Percentiles rank a stretch among this genome's conserved stretches.
Evolutionary conservation across 805 yeast species (phyloP).

Genomic region (Tetrapisispora arboricola): DNA sequence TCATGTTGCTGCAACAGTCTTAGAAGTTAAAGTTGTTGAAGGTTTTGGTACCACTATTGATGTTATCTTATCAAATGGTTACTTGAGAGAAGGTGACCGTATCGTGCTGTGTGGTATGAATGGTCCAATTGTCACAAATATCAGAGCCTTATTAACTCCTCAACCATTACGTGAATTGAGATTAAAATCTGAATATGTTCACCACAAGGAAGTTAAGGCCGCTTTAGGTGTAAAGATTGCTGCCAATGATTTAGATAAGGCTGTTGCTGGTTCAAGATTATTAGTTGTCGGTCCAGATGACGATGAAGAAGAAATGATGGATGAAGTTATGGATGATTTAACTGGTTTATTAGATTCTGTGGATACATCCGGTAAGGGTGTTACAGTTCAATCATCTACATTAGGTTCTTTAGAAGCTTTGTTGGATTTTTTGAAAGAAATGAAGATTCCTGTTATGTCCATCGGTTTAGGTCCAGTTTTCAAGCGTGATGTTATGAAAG

Average conservation of each 20-base stretch:
- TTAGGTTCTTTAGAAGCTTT: conserved; percentile 96
- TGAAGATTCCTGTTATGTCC: conserved; percentile 99
- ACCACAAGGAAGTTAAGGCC: conserved; percentile 96
- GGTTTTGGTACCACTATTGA: conserved; percentile 98
- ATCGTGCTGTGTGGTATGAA: conserved; percentile 94
- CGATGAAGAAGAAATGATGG: conserved; percentile 95
- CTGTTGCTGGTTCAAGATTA: conserved; percentile 97
- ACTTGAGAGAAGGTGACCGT: conserved; percentile 88
- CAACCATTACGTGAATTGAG: conserved; percentile 96
- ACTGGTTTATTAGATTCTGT: conserved; percentile 91
- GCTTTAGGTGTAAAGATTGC: conserved; percentile 98
- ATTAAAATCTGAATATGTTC: conserved; percentile 91
- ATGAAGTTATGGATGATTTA: conserved; percentile 97
- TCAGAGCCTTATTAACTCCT: conserved; percentile 92
- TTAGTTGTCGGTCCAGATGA: conserved; percentile 94
- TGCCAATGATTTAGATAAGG: conserved; percentile 95
- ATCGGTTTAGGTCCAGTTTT: conserved; percentile 96
- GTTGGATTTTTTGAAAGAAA: conserved; percentile 90
- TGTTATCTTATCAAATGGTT: conserved; percentile 95
- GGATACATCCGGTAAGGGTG: conserved; percentile 93
- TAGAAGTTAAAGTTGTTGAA: conserved; percentile 96
- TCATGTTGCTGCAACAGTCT: conserved; percentile 81
- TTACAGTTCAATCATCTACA: conserved; percentile 96
- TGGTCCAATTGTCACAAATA: conserved; percentile 95
- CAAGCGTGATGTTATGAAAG: conserved; percentile 97